Evolutionary conservation across 192 early-diverging fungal genomes (phyloP), one percentile per base, ranked within the genome.

Genomic region (Linnemannia hyalina): DNA sequence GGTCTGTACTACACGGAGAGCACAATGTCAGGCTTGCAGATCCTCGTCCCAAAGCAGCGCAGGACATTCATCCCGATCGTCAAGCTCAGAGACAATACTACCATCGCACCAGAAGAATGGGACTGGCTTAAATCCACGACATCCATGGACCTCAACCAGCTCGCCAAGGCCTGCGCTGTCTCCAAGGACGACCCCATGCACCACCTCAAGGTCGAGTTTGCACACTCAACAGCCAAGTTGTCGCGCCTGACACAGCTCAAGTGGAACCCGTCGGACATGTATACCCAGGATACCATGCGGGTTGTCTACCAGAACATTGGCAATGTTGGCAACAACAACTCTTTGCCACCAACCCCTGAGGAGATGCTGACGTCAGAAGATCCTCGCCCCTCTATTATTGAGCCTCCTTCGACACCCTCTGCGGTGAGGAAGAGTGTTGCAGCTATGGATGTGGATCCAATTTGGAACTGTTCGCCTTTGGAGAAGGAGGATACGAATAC

Each of bases 1-100:
- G 90, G 89, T 54, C 49, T 91, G n/a, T 89, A 90, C 68, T 88
- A 91, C 57, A 86, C 88, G 0, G 89, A 91, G 71, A 90, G 90
- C 38, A 90, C 88, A 29, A 81, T 89, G 77, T 68, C 81, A 22
- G 89, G 88, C 22, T 60, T 91, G 26, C 82, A 87, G 70, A 88
- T 91, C 35, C 73, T 91, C 6, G 88, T 91, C 9, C 88, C 89
- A 5, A 78, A 78, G 23, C 79, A 82, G 15, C 82, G 89, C 38
- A 87, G 89, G 52, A 88, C 89, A n/a, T 89, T 88, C 41, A 68
- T 91, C 20, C 90, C 90, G 2, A 75, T 90, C 4, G 80, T 84
- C 11, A 90, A 89, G 52, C 54, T 91, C 54, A 65, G 90, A 52
- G 80, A 88, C 20, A 75, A 91, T 5, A 68, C 82, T 2, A 68